Conservation (phyloP, 2,329 filamentous ascomycete species). For the Penicillium sp. region DNA sequence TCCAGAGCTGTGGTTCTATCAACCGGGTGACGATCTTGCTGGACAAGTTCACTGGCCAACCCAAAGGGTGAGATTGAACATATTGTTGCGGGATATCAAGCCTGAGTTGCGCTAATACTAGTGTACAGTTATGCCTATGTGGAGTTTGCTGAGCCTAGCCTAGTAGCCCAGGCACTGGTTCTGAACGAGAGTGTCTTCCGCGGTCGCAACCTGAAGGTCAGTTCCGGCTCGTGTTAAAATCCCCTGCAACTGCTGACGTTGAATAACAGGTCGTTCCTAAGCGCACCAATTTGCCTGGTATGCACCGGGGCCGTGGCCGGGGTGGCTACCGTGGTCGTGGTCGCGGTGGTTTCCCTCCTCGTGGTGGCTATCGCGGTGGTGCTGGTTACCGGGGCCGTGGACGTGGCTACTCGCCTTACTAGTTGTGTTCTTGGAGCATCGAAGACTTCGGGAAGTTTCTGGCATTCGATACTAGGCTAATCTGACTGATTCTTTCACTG, state of each 20-base stretch:
- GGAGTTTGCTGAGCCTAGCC: slow-evolving; percentile 89
- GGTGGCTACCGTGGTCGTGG: slow-evolving; percentile 54
- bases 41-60: slow-evolving; percentile 97
- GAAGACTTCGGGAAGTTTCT: background rate
- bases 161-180: slow-evolving; percentile 89
- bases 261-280: slow-evolving; percentile 70
- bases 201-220: slow-evolving; percentile 89
- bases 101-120: slow-evolving; percentile 2
- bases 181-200: slow-evolving; percentile 96
- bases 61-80: slow-evolving; percentile 71
- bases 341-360: slow-evolving; percentile 52
- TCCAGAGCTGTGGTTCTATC: slow-evolving; percentile 94
- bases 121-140: slow-evolving; percentile 87
- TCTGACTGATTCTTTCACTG: slow-evolving; percentile 1
- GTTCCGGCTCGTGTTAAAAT: slow-evolving; percentile 14
- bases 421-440: slow-evolving; percentile 14
- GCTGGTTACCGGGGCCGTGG: slow-evolving; percentile 49
- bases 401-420: slow-evolving; percentile 48
- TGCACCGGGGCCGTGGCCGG: slow-evolving; percentile 67
- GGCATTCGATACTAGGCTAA: background rate
- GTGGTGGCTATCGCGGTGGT: slow-evolving; percentile 48
- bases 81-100: background rate
- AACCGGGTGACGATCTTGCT: slow-evolving; percentile 96
- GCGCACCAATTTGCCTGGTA: slow-evolving; percentile 92
- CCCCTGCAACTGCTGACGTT: background rate